Evolutionary conservation across 768 basidiomycete genomes (phyloP).

Genomic region (Thelephora aurantiotincta): DNA sequence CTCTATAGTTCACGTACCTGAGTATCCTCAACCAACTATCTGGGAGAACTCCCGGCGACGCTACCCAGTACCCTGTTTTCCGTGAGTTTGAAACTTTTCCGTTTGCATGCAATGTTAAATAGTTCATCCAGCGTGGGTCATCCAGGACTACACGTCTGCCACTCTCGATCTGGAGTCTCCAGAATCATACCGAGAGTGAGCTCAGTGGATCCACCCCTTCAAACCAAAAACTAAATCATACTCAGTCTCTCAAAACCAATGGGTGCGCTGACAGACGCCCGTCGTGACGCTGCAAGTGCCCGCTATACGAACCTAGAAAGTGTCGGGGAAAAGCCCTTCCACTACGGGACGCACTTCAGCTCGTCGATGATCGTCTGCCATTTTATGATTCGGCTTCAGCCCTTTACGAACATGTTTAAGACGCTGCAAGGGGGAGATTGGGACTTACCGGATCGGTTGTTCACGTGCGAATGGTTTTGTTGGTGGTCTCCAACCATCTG

Average conservation of each 20-base stretch:
- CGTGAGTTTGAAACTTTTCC: conserved; percentile 31
- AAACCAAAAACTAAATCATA: not conserved
- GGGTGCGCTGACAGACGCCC: conserved; percentile 71
- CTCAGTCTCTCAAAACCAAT: conserved; percentile 72
- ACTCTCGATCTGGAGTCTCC: conserved; percentile 49
- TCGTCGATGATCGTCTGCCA: conserved; percentile 97
- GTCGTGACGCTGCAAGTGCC: conserved; percentile 60
- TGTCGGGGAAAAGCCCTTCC: conserved; percentile 79
- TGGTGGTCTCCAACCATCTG: not conserved
- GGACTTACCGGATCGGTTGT: conserved; percentile 83
- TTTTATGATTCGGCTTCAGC: conserved; percentile 78
- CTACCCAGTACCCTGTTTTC: conserved; percentile 89
- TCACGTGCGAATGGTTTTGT: conserved; percentile 33
- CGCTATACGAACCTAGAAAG: conserved; percentile 65
- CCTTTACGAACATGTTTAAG: conserved; percentile 93
- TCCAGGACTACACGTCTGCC: conserved; percentile 71
- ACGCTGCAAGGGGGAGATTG: conserved; percentile 87
- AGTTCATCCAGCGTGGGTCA: conserved; percentile 59
- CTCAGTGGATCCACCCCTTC: conserved; percentile 4
- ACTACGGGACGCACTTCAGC: conserved; percentile 90
- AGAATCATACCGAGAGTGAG: conserved; percentile 62
- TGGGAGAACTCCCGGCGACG: conserved; percentile 86
- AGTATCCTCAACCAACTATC: conserved; percentile 86
- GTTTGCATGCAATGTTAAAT: not conserved
- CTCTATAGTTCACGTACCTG: conserved; percentile 67